phyloP scores from a whole-genome alignment of 78 protist genomes.

The Dictyostelium citrinum region DNA sequence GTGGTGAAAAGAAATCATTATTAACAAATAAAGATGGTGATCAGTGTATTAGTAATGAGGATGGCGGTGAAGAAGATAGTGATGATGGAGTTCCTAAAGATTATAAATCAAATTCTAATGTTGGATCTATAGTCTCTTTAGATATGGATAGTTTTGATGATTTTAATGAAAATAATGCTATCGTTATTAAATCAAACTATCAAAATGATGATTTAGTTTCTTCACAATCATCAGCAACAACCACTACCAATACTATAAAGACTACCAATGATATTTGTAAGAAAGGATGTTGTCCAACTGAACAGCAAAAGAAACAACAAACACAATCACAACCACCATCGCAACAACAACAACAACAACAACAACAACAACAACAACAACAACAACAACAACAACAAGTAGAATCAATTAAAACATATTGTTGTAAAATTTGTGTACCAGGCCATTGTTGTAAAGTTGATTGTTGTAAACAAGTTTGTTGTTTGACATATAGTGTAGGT shows the following conservation, averaged over 20 bases:
- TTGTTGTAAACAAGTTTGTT: slow-evolving; percentile 37
- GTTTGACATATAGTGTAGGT: neutral
- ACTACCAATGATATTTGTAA: neutral
- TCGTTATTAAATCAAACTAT: neutral
- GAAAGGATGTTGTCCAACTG: slow-evolving; percentile 4
- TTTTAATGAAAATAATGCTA: neutral
- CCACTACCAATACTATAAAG: neutral
- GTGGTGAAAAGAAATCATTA: neutral
- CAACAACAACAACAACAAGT: neutral
- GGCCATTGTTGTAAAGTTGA: slow-evolving; percentile 36
- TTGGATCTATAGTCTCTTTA: neutral
- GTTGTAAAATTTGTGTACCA: slow-evolving; percentile 44
- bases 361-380: neutral
- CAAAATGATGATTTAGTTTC: neutral
- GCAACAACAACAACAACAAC: neutral
- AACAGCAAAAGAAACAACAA: too few species aligned
- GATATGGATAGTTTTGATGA: neutral
- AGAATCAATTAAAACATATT: neutral
- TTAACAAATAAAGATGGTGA: neutral
- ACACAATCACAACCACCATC: too few species aligned
- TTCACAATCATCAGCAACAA: neutral
- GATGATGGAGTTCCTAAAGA: neutral
- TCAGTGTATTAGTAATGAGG: too few species aligned
- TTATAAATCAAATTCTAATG: neutral
- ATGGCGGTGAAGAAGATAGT: neutral